Evolutionary conservation across 1,284 basidiomycete species (phyloP).

Genomic region (Xanthoconium separans): DNA sequence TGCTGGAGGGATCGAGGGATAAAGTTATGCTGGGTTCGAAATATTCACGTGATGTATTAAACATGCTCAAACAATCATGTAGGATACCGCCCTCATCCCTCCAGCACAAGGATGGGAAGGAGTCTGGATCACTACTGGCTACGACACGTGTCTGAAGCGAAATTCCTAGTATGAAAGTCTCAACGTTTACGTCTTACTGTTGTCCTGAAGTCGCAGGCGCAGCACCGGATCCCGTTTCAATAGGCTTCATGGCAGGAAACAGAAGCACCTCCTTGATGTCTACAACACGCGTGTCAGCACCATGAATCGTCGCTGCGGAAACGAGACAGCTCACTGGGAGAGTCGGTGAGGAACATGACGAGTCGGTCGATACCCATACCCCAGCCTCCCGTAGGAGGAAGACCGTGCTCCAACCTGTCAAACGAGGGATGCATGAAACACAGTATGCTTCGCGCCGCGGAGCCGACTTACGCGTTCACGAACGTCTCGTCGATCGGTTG

Average conservation of each 20-base stretch:
- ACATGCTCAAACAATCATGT: too few species aligned
- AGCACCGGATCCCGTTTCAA: constrained; percentile 41
- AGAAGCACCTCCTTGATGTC: constrained; percentile 89
- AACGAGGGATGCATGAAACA: constrained; percentile 1
- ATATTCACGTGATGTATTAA: too few species aligned
- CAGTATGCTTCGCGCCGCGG: not conserved
- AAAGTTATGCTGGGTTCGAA: too few species aligned
- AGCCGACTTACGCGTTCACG: constrained; percentile 75
- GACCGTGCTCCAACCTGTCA: constrained; percentile 88
- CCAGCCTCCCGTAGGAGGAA: constrained; percentile 97
- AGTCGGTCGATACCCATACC: constrained; percentile 92
- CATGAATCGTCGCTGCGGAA: constrained; percentile 3
- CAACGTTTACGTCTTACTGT: constrained; percentile 1
- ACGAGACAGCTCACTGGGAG: constrained; percentile 65
- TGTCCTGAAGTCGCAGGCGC: constrained; percentile 21
- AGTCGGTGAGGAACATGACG: constrained; percentile 96
- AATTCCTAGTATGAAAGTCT: not conserved
- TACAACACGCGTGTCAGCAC: constrained; percentile 35
- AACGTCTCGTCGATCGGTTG: constrained; percentile 96
- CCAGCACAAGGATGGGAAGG: too few species aligned
- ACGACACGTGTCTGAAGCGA: not conserved
- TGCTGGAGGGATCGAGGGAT: too few species aligned
- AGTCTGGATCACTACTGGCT: too few species aligned
- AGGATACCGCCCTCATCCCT: too few species aligned
- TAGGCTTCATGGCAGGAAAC: constrained; percentile 91